A percentile compares a stretch with the other conserved stretches of the same genome.
These are phyloP conservation scores for Trichophyton schoenleinii DNA, from an alignment of 2,329 filamentous ascomycete genomes.

Conservation along the genomic window DNA sequence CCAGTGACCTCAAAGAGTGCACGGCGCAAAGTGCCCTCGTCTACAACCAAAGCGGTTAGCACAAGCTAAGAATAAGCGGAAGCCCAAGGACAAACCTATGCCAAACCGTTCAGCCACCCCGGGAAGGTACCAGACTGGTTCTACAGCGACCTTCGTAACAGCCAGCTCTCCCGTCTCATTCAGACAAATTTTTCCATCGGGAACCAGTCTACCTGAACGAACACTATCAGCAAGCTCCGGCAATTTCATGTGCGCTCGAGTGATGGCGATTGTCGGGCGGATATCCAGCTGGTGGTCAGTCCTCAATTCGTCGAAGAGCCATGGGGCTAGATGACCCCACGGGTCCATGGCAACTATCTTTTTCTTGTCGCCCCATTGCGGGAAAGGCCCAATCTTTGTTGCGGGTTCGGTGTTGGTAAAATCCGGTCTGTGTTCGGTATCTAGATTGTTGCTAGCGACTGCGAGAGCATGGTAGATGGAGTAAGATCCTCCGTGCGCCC, in stretches of 20 bases:
- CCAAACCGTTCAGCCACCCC: constrained; percentile 87
- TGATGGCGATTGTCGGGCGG: constrained; percentile 80
- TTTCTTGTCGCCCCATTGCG: constrained; percentile 75
- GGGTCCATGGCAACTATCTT: constrained; percentile 99
- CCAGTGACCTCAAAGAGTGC: constrained; percentile 91
- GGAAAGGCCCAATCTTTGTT: constrained; percentile 75
- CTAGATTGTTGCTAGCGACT: constrained; percentile 78
- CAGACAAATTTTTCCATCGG: constrained; percentile 81
- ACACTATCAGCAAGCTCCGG: constrained; percentile 89
- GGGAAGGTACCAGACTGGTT: constrained; percentile 81
- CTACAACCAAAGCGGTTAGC: constrained; percentile 28
- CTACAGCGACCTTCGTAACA: constrained; percentile 93
- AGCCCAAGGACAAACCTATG: constrained; percentile 46
- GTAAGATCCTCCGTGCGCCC: constrained; percentile 78
- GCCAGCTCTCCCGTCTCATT: constrained; percentile 77
- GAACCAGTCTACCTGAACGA: constrained; percentile 57
- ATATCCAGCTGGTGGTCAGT: constrained; percentile 68
- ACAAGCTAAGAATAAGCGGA: not conserved
- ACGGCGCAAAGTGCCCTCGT: constrained; percentile 74
- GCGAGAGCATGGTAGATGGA: constrained; percentile 91
- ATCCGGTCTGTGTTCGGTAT: constrained; percentile 65
- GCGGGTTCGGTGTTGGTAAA: constrained; percentile 84
- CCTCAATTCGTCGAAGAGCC: constrained; percentile 69
- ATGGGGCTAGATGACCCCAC: constrained; percentile 73
- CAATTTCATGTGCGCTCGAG: constrained; percentile 90